Evolutionary conservation across 257 asterid genomes (phyloP), one percentile per base, ranked within the genome.

Genomic region (Rubia yunnanensis): DNA sequence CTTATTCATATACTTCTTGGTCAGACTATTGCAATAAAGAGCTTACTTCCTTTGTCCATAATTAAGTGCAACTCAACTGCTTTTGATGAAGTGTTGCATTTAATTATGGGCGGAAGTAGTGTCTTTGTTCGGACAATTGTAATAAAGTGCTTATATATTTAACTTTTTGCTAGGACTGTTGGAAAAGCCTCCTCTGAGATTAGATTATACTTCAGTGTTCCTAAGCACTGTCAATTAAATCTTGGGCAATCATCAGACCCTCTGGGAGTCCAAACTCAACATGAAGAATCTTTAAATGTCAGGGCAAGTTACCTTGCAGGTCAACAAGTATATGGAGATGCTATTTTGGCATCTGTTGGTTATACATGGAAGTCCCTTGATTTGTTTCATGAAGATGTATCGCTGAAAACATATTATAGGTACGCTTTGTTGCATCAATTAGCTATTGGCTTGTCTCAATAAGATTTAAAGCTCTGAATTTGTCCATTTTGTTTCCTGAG

Each of bases 101-200:
- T 13, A 14, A 14, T 4, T 5, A n/a, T n/a, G n/a, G n/a, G n/a
- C n/a, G n/a, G n/a, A n/a, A n/a, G n/a, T n/a, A n/a, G n/a, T n/a
- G n/a, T 39, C n/a, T 44, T 14, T 44, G n/a, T 15, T 15, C 50
- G 50, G 15, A 44, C 50, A 13, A 11, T 38, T 38, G 46, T 38
- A 38, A 38, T 38, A 6, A 44, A 44, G 50, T 13, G n/a, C 15
- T 44, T 6, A 41, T 13, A 4, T 44, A 14, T 44, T 14, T 44
- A 44, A 79, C 68, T 50, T 9, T 77, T 74, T 26, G 81, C 76
- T 76, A 92, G 97, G 82, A 69, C 86, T 64, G 72, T 92, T 66
- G 99, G 99, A 69, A 87, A 80, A 74, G 92, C 96, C 73, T 85
- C 96, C 59, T 92, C 94, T n/a, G 97, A 92, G 72, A 75, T 77